phyloP scores from a whole-genome alignment of 2,329 filamentous ascomycete genomes.

The Lecanosticta acicola region DNA sequence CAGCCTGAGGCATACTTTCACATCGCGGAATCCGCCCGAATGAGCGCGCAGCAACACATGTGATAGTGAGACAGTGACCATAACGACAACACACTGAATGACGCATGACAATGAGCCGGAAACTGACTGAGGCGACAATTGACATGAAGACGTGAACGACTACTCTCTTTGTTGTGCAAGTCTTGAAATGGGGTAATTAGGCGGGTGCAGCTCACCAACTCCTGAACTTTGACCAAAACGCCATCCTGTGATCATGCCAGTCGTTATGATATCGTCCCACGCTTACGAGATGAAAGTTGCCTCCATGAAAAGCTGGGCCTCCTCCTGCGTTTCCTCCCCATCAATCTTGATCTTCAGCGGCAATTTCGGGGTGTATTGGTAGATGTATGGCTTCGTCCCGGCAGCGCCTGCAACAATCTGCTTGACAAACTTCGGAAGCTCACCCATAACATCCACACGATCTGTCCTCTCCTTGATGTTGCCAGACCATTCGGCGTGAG shows the following conservation, averaged over 20 bases:
- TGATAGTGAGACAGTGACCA: too few species aligned
- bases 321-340: constrained; percentile 69
- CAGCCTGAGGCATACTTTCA: too few species aligned
- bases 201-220: constrained; percentile 50
- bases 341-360: constrained; percentile 79
- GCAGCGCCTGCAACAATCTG: constrained; percentile 80
- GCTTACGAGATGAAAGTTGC: constrained; percentile 85
- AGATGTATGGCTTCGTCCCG: constrained; percentile 95
- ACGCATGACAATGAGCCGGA: too few species aligned
- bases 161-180: background rate
- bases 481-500: constrained; percentile 65
- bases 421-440: constrained; percentile 94
- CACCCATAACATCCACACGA: constrained; percentile 90
- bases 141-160: background rate
- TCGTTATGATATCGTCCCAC: background rate
- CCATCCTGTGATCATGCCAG: constrained; percentile 8
- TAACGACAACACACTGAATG: too few species aligned
- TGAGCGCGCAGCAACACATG: too few species aligned
- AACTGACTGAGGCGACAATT: too few species aligned
- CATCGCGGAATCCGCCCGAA: too few species aligned
- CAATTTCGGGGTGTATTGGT: constrained; percentile 76
- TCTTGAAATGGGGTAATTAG: constrained; percentile 38
- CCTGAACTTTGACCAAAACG: background rate
- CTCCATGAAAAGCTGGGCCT: constrained; percentile 76
- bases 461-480: constrained; percentile 66